A percentile compares a stretch with the other conserved stretches of the same genome.
phyloP scores from a whole-genome alignment of 768 basidiomycete species.

The Galerina marginata region DNA sequence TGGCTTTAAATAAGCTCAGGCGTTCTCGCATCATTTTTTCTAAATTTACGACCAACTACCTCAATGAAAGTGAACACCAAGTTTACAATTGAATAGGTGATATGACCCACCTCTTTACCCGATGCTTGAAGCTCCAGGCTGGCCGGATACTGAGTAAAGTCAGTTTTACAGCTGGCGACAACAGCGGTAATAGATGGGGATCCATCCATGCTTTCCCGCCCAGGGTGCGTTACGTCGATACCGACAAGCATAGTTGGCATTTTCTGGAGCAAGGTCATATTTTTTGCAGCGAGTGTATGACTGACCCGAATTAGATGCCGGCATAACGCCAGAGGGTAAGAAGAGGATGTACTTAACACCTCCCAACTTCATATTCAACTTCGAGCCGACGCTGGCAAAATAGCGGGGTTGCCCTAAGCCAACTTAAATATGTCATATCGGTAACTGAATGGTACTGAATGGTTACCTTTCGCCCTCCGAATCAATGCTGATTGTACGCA shows the following conservation, averaged over 20 bases:
- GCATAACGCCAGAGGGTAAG: not conserved
- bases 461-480: conserved; percentile 60
- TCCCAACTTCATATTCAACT: conserved; percentile 84
- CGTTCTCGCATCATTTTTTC: conserved; percentile 71
- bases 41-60: conserved; percentile 79
- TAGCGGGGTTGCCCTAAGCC: conserved; percentile 63
- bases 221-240: conserved; percentile 84
- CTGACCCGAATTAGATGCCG: conserved; percentile 26
- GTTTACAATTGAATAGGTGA: not conserved
- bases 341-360: conserved; percentile 67
- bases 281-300: conserved; percentile 52
- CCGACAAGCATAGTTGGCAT: conserved; percentile 81
- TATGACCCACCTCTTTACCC: conserved; percentile 69
- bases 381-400: conserved; percentile 82
- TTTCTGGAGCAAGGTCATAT: conserved; percentile 63
- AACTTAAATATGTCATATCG: conserved; percentile 21
- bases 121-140: conserved; percentile 75
- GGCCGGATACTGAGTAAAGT: conserved; percentile 75
- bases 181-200: conserved; percentile 86
- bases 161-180: conserved; percentile 71
- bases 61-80: not conserved
- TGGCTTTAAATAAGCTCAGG: conserved; percentile 52
- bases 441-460: conserved; percentile 23
- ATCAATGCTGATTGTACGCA: conserved; percentile 79
- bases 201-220: conserved; percentile 74